These are phyloP conservation scores for Scedosporium minutisporum DNA, from an alignment of 2,329 filamentous ascomycete species.

Conservation along the genomic window DNA sequence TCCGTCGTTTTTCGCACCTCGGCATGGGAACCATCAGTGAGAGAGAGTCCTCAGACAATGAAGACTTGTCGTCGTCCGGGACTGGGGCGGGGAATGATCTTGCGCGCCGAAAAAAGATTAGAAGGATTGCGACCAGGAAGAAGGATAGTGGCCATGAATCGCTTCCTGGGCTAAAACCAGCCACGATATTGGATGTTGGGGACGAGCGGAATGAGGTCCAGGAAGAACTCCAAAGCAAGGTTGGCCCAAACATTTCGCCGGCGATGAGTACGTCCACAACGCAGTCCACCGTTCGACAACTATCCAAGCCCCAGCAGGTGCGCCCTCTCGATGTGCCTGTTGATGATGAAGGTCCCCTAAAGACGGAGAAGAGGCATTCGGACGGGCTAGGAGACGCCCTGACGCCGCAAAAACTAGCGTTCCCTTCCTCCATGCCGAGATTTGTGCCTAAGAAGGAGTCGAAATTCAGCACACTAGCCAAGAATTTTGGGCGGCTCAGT, in stretches of 20 bases:
- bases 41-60: no score
- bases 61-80: no score
- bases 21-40: no score
- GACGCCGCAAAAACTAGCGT: constrained; percentile 47
- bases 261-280: constrained; percentile 41
- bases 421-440: constrained; percentile 75
- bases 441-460: constrained; percentile 71
- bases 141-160: no score
- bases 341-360: neutral
- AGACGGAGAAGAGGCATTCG: constrained; percentile 54
- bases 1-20: no score
- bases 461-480: constrained; percentile 77
- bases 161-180: no score
- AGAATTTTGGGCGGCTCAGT: constrained; percentile 93
- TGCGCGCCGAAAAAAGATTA: no score
- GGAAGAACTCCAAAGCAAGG: constrained; percentile 16
- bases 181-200: no score
- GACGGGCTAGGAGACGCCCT: constrained; percentile 61
- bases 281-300: constrained; percentile 28
- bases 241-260: constrained; percentile 36
- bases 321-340: neutral
- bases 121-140: no score
- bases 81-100: no score
- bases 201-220: no score
- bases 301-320: neutral